Conservation (phyloP, 768 basidiomycete species). For the Suillus ampliporus region DNA sequence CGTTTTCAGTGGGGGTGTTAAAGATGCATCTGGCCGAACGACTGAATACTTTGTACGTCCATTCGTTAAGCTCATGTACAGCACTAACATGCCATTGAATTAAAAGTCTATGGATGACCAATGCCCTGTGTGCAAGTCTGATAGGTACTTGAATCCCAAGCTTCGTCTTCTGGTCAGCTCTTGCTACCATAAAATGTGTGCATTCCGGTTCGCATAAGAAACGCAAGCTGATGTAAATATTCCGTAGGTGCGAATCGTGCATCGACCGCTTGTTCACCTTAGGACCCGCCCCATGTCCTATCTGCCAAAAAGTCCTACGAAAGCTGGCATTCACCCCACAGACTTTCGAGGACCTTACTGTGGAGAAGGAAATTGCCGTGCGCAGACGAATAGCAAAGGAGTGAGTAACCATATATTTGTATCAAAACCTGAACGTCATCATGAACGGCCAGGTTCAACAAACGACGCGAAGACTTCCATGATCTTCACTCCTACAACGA, state of each 20-base stretch:
- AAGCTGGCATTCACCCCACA: constrained; percentile 96
- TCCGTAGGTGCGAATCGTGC: constrained; percentile 95
- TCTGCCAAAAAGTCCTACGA: constrained; percentile 84
- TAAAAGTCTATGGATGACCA: constrained; percentile 88
- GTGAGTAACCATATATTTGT: constrained; percentile 47
- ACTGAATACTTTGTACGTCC: constrained; percentile 76
- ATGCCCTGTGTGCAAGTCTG: constrained; percentile 97
- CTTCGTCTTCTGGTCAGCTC: constrained; percentile 91
- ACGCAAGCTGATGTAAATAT: constrained; percentile 15
- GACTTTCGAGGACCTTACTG: constrained; percentile 90
- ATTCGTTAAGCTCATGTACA: neutral
- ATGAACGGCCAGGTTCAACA: constrained; percentile 78
- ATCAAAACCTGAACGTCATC: neutral
- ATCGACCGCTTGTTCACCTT: constrained; percentile 96
- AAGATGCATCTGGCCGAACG: constrained; percentile 83
- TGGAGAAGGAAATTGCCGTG: constrained; percentile 94
- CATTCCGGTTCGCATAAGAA: constrained; percentile 11
- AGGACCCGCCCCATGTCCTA: constrained; percentile 95
- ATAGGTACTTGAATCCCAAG: constrained; percentile 94
- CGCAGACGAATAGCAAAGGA: constrained; percentile 88
- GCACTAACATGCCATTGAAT: constrained; percentile 9
- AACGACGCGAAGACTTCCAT: constrained; percentile 86
- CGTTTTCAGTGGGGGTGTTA: constrained; percentile 83
- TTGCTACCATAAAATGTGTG: constrained; percentile 98
- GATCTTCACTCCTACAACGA: constrained; percentile 87